Conservation (phyloP, 2,329 filamentous ascomycete genomes). For the Nannizziopsis barbatae region DNA sequence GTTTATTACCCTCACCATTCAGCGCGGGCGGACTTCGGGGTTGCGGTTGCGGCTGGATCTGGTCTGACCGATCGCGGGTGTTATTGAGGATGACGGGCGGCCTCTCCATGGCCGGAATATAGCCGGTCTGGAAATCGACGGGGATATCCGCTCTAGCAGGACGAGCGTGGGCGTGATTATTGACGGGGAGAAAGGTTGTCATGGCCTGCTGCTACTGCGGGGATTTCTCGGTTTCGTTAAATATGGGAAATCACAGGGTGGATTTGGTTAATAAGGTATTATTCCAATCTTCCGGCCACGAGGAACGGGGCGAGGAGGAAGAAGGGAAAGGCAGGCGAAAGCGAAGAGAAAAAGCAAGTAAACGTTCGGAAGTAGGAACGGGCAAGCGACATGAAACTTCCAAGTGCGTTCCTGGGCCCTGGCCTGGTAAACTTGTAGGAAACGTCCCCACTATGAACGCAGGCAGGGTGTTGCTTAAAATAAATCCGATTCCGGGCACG, state of each 20-base stretch:
- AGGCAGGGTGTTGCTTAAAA: slow-evolving; percentile 4
- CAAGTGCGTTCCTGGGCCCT: background rate
- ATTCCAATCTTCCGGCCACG: no score
- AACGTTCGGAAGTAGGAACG: no score
- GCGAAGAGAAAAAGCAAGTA: no score
- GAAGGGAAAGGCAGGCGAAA: no score
- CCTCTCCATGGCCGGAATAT: slow-evolving; percentile 31
- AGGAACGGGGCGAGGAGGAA: no score
- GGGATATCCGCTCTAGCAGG: slow-evolving; percentile 31
- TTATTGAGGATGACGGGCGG: slow-evolving; percentile 29
- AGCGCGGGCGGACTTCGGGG: background rate
- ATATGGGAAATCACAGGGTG: background rate
- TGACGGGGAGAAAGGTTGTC: slow-evolving; percentile 52
- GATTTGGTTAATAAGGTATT: no score
- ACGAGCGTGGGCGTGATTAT: slow-evolving; percentile 41
- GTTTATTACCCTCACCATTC: background rate
- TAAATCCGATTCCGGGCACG: background rate
- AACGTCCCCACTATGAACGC: background rate
- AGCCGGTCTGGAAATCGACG: slow-evolving; percentile 4
- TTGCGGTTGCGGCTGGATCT: background rate
- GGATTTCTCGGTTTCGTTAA: background rate
- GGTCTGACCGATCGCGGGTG: background rate
- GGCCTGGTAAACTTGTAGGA: no score
- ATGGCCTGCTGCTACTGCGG: no score
- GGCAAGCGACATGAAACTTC: slow-evolving; percentile 4